Conservation (phyloP, 106 monocot species). For the Chionographis japonica region DNA sequence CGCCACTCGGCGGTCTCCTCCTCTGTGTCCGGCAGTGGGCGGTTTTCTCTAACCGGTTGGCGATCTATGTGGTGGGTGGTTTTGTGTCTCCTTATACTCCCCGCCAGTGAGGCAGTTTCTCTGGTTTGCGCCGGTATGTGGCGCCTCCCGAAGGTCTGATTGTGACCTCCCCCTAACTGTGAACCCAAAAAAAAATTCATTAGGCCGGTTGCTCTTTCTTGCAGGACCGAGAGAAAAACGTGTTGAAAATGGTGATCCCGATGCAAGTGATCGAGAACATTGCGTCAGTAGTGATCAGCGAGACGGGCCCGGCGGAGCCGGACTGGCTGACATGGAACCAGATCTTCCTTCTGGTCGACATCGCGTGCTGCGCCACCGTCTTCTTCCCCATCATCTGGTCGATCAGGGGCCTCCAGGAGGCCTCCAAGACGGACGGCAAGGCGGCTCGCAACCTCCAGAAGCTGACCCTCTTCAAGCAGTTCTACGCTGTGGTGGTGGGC, state of each 20-base stretch:
- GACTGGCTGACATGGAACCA: constrained; percentile 45
- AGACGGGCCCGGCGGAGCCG: constrained; percentile 21
- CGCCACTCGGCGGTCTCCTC: too few species aligned
- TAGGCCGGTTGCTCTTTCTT: neutral
- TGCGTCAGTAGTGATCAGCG: constrained; percentile 35
- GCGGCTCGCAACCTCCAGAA: constrained; percentile 46
- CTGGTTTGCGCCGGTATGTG: too few species aligned
- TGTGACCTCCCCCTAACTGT: too few species aligned
- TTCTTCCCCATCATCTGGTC: constrained; percentile 57
- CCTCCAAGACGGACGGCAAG: constrained; percentile 51
- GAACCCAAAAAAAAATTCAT: too few species aligned
- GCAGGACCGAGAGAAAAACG: constrained; percentile 52
- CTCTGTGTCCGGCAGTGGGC: too few species aligned
- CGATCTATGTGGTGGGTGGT: too few species aligned
- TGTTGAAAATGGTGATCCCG: constrained; percentile 49
- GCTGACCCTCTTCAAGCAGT: constrained; percentile 50
- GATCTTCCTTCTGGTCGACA: constrained; percentile 36
- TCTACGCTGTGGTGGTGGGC: constrained; percentile 38
- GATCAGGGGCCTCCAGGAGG: constrained; percentile 36
- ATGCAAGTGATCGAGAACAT: constrained; percentile 52
- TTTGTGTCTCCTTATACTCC: too few species aligned
- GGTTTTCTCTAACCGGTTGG: too few species aligned
- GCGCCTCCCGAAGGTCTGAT: too few species aligned
- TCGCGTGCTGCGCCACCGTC: constrained; percentile 42
- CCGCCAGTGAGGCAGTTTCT: too few species aligned